These are phyloP conservation scores for Phytophthora foliorum DNA, from an alignment of 352 stramenopile species.

Conservation along the genomic window DNA sequence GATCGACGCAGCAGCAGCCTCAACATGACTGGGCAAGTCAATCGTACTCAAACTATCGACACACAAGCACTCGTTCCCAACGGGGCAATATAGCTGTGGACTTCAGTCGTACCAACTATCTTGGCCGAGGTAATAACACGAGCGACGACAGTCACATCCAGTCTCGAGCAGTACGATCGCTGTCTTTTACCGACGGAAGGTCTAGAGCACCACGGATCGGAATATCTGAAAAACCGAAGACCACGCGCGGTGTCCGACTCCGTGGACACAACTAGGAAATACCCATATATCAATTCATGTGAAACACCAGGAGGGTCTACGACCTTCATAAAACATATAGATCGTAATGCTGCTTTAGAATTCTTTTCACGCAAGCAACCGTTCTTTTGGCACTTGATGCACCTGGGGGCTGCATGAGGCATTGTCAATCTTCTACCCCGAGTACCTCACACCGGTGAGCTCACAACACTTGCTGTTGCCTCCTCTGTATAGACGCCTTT, in stretches of 20 bases:
- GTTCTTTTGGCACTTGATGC: too few relatives aligned
- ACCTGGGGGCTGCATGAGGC: too few relatives aligned
- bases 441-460: too few relatives aligned
- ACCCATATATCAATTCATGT: neutral
- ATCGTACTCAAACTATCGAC: neutral
- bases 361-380: too few relatives aligned
- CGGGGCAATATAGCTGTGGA: neutral
- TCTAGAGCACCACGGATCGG: neutral
- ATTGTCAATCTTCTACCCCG: too few relatives aligned
- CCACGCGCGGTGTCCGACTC: neutral
- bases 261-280: neutral
- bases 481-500: too few relatives aligned
- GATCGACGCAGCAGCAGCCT: neutral
- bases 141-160: neutral
- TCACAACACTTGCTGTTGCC: too few relatives aligned
- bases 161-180: neutral
- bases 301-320: neutral
- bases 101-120: neutral
- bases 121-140: neutral
- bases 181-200: neutral
- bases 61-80: neutral
- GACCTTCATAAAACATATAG: neutral
- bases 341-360: neutral
- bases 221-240: neutral
- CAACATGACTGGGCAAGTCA: neutral